Conservation (phyloP, 768 basidiomycete genomes). For the Suillus americanus region DNA sequence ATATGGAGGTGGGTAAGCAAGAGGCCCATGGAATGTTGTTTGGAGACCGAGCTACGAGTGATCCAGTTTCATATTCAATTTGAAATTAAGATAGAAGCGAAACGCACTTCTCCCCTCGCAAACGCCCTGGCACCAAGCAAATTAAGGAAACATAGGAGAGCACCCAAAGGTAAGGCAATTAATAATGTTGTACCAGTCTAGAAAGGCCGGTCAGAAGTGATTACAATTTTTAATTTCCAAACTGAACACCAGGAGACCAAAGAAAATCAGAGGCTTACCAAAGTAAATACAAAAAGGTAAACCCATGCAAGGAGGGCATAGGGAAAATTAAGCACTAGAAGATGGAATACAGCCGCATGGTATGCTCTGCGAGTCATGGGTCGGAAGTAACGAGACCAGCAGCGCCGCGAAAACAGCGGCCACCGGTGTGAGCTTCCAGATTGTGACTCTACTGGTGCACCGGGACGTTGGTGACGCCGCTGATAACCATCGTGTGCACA, state of each 20-base stretch:
- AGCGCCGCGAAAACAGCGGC: slow-evolving; percentile 29
- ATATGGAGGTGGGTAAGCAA: slow-evolving; percentile 60
- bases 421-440: slow-evolving; percentile 2
- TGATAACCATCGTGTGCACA: slow-evolving; percentile 13
- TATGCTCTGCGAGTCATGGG: slow-evolving; percentile 60
- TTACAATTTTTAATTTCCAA: slow-evolving; percentile 1
- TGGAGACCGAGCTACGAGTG: slow-evolving; percentile 59
- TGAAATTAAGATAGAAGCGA: slow-evolving; percentile 8
- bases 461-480: slow-evolving; percentile 5
- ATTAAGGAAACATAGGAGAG: slow-evolving; percentile 74
- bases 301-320: slow-evolving; percentile 78
- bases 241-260: slow-evolving; percentile 1
- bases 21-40: slow-evolving; percentile 65
- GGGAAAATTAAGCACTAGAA: slow-evolving; percentile 75
- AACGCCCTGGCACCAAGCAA: slow-evolving; percentile 72
- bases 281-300: slow-evolving; percentile 76
- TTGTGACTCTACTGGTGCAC: not conserved
- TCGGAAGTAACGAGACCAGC: slow-evolving; percentile 61
- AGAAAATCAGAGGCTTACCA: slow-evolving; percentile 68
- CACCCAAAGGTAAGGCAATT: slow-evolving; percentile 77
- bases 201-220: slow-evolving; percentile 16
- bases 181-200: slow-evolving; percentile 79
- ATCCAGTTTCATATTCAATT: slow-evolving; percentile 2
- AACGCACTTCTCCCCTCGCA: slow-evolving; percentile 64
- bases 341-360: slow-evolving; percentile 65